Percentiles rank a stretch among this genome's conserved stretches.
phyloP scores from a whole-genome alignment of 345 rosid genomes.

The Microthlaspi erraticum region DNA sequence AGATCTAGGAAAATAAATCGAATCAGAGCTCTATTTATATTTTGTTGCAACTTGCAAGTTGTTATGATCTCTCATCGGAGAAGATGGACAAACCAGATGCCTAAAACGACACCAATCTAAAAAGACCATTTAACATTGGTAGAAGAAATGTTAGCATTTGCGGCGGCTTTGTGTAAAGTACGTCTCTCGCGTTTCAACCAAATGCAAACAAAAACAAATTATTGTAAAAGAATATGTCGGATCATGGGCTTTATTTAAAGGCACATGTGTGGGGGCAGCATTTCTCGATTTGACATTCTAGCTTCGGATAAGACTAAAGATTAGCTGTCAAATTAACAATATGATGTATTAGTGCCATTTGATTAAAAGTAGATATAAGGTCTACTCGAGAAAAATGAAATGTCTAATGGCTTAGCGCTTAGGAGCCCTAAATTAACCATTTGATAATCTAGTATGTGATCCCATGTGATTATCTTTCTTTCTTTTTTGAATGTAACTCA shows the following conservation, averaged over 20 bases:
- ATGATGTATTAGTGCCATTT: background rate
- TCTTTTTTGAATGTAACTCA: background rate
- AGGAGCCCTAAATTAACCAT: too few species aligned
- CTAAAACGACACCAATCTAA: background rate
- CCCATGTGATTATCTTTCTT: background rate
- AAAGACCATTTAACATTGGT: background rate
- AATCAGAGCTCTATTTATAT: background rate
- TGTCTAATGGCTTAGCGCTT: too few species aligned
- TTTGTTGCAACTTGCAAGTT: too few species aligned
- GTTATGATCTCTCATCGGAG: background rate
- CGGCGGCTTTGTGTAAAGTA: slow-evolving; percentile 28
- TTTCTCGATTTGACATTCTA: slow-evolving; percentile 15
- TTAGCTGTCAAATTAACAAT: background rate
- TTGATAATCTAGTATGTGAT: too few species aligned
- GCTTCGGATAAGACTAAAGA: slow-evolving; percentile 28
- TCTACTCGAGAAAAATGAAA: slow-evolving; percentile 15
- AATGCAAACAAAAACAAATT: slow-evolving; percentile 19
- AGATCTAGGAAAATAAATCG: background rate
- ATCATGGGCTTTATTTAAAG: slow-evolving; percentile 2
- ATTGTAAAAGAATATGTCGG: slow-evolving; percentile 15
- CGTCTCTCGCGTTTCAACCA: slow-evolving; percentile 13
- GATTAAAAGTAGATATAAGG: slow-evolving; percentile 21
- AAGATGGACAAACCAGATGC: background rate
- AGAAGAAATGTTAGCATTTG: slow-evolving; percentile 18
- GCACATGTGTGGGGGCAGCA: slow-evolving; percentile 36